These are phyloP conservation scores for Trichosanthes cucumerina DNA, from an alignment of 306 rosid species.

Conservation along the genomic window DNA sequence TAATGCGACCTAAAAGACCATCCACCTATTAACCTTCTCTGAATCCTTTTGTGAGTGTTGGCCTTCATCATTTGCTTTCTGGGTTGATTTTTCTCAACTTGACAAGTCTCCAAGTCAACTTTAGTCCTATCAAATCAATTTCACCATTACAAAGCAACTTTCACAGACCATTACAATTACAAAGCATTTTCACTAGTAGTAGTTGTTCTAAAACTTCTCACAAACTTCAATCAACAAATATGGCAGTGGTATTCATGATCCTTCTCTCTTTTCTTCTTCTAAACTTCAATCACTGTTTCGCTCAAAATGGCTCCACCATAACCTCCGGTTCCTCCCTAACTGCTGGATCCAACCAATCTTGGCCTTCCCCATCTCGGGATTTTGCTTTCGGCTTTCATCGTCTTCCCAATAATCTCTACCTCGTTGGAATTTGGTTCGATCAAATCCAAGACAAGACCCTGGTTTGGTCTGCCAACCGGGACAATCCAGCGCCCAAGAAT, in stretches of 20 bases:
- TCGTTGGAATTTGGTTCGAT: neutral
- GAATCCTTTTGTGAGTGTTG: too few relatives aligned
- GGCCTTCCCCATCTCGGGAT: neutral
- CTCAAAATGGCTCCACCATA: neutral
- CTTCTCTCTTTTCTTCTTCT: neutral
- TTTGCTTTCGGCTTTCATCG: neutral
- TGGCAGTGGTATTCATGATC: neutral
- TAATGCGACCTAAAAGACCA: too few relatives aligned
- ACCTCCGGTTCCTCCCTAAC: neutral
- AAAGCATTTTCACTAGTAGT: too few relatives aligned
- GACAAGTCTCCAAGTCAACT: too few relatives aligned
- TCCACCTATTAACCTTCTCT: too few relatives aligned
- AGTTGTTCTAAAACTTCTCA: too few relatives aligned
- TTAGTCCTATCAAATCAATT: neutral
- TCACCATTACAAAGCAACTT: neutral
- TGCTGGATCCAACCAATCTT: neutral
- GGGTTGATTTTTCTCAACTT: neutral
- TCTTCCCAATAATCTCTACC: neutral
- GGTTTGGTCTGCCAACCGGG: constrained; percentile 7
- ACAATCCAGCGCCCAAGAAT: neutral
- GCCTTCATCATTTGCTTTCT: too few relatives aligned
- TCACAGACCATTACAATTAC: neutral
- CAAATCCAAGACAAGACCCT: neutral
- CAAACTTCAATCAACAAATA: too few relatives aligned
- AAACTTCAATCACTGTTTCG: neutral